Percentiles rank a stretch among this genome's conserved stretches.
phyloP scores from a whole-genome alignment of 108 stramenopile species.

The Cylindrotheca fusiformis region DNA sequence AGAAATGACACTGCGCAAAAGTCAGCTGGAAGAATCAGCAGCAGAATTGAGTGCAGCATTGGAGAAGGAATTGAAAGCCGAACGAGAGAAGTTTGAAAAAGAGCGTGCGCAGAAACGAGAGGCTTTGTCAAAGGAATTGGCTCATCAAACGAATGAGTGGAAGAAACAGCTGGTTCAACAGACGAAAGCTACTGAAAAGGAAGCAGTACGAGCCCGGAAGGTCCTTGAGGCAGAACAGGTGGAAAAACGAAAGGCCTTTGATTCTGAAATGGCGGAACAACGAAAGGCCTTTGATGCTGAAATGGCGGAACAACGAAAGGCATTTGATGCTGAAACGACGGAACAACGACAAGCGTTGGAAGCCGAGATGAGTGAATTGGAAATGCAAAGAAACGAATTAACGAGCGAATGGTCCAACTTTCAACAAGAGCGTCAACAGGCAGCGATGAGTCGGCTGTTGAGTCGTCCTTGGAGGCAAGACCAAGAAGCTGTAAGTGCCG shows the following conservation, averaged over 20 bases:
- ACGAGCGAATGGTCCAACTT: slow-evolving; percentile 6
- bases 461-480: slow-evolving; percentile 34
- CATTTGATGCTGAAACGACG: slow-evolving; percentile 1
- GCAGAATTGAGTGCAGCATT: not conserved
- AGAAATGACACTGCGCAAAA: slow-evolving; percentile 13
- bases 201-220: not conserved
- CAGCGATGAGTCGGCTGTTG: slow-evolving; percentile 22
- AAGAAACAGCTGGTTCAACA: not conserved
- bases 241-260: slow-evolving; percentile 5
- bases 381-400: slow-evolving; percentile 9
- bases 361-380: slow-evolving; percentile 12
- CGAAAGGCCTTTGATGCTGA: slow-evolving; percentile 10
- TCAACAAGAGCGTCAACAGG: slow-evolving; percentile 22
- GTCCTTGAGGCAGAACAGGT: slow-evolving; percentile 1
- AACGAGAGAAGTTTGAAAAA: slow-evolving; percentile 14
- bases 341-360: slow-evolving; percentile 16
- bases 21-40: slow-evolving; percentile 9
- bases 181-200: not conserved
- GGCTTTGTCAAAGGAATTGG: slow-evolving; percentile 6
- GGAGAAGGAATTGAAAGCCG: slow-evolving; percentile 9
- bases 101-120: slow-evolving; percentile 24
- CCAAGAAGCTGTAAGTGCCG: slow-evolving; percentile 39
- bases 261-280: slow-evolving; percentile 1
- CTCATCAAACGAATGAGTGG: slow-evolving; percentile 25
- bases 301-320: slow-evolving; percentile 3